phyloP scores from a whole-genome alignment of 345 rosid species.

The Dovyalis caffra region DNA sequence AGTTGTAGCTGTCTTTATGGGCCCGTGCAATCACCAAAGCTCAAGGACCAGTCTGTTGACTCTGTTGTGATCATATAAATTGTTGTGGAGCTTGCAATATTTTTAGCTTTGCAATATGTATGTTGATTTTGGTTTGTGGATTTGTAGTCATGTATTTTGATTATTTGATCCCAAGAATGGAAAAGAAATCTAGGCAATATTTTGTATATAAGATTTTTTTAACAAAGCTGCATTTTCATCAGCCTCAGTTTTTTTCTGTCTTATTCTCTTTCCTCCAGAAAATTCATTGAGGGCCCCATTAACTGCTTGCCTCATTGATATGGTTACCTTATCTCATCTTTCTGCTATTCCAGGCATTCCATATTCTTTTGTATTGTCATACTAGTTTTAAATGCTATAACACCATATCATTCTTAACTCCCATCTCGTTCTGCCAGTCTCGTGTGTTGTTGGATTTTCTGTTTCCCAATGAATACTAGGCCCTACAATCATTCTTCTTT shows the following conservation, averaged over 20 bases:
- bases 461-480: background rate
- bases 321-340: background rate
- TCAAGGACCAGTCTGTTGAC: background rate
- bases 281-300: background rate
- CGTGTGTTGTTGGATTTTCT: background rate
- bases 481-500: background rate
- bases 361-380: background rate
- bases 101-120: background rate
- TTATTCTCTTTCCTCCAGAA: background rate
- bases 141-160: background rate
- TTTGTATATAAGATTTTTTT: background rate
- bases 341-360: background rate
- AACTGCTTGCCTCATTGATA: background rate
- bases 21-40: too few relatives aligned
- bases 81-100: background rate
- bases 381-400: background rate
- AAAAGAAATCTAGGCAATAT: background rate
- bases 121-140: background rate
- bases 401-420: background rate
- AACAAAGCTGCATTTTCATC: background rate
- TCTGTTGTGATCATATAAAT: background rate
- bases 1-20: too few relatives aligned
- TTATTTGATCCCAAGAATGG: constrained; percentile 1
- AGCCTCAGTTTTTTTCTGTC: background rate
- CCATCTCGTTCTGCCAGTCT: background rate